These are phyloP conservation scores for Nyctanthes arbortristis DNA, from an alignment of 257 asterid species.

Conservation along the genomic window DNA sequence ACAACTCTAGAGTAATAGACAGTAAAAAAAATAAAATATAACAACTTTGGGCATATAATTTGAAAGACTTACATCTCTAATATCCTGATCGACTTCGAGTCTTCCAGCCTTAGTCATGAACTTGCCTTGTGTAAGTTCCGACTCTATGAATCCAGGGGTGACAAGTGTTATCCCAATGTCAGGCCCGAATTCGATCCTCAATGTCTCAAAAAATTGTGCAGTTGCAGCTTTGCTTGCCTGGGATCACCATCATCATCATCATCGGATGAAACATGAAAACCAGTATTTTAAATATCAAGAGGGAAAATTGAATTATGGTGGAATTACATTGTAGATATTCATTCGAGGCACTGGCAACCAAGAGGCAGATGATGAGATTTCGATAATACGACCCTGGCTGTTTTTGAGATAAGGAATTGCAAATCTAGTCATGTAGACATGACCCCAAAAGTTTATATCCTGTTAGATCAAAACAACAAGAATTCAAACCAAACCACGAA, in stretches of 20 bases:
- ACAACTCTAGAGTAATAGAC: too few species aligned
- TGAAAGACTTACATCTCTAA: slow-evolving; percentile 56
- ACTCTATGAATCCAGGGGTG: slow-evolving; percentile 64
- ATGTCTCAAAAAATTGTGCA: slow-evolving; percentile 62
- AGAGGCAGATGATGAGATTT: slow-evolving; percentile 52
- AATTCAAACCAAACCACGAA: too few species aligned
- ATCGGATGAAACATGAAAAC: too few species aligned
- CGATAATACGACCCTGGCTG: slow-evolving; percentile 60
- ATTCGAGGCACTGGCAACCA: slow-evolving; percentile 65
- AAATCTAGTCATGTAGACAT: slow-evolving; percentile 50
- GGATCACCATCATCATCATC: not conserved
- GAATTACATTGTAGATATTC: slow-evolving; percentile 58
- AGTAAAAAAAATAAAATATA: too few species aligned
- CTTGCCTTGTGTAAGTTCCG: slow-evolving; percentile 68
- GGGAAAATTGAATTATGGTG: not conserved
- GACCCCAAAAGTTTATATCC: slow-evolving; percentile 83
- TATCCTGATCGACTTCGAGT: slow-evolving; percentile 53
- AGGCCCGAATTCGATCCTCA: slow-evolving; percentile 72
- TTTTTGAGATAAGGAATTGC: slow-evolving; percentile 60
- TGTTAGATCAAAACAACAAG: slow-evolving; percentile 26
- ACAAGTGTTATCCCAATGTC: slow-evolving; percentile 62
- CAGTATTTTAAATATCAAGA: too few species aligned
- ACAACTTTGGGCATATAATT: too few species aligned
- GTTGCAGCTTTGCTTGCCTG: slow-evolving; percentile 85
- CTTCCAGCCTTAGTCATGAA: slow-evolving; percentile 44